phyloP scores from a whole-genome alignment of 2,329 filamentous ascomycete species.

The Fusarium setosum region DNA sequence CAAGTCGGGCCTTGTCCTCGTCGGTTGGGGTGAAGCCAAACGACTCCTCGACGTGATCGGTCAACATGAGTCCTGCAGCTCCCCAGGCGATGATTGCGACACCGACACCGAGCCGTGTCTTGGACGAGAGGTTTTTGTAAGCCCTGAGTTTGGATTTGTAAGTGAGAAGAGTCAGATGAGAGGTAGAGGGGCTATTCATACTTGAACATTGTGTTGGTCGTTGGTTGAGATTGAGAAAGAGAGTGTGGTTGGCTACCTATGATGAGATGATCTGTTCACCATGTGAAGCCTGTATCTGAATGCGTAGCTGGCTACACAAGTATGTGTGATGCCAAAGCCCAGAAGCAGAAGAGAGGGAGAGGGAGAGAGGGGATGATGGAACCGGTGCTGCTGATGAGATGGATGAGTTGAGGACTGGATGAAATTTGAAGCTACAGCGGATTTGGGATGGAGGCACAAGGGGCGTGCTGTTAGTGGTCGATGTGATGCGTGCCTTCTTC shows the following conservation, averaged over 20 bases:
- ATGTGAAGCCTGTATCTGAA: background rate
- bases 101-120: constrained; percentile 78
- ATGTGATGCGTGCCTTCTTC: too few relatives aligned
- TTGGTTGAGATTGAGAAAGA: constrained; percentile 4
- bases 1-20: constrained; percentile 76
- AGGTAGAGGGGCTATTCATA: constrained; percentile 3
- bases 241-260: background rate
- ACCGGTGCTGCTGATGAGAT: too few relatives aligned
- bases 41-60: constrained; percentile 78
- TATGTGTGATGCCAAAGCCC: too few relatives aligned
- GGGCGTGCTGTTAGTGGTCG: background rate
- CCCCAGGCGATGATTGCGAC: constrained; percentile 82
- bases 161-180: background rate
- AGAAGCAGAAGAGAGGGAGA: too few relatives aligned
- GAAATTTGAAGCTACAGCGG: constrained; percentile 9
- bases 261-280: too few relatives aligned
- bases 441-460: background rate
- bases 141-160: constrained; percentile 56
- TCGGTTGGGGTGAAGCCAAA: constrained; percentile 79
- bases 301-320: background rate
- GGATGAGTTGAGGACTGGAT: background rate
- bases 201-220: constrained; percentile 35
- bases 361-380: too few relatives aligned
- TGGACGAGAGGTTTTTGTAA: constrained; percentile 78
- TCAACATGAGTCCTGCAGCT: constrained; percentile 75